phyloP scores from a whole-genome alignment of 2,329 filamentous ascomycete species.

The Cladosporium austrohemisphaericum region DNA sequence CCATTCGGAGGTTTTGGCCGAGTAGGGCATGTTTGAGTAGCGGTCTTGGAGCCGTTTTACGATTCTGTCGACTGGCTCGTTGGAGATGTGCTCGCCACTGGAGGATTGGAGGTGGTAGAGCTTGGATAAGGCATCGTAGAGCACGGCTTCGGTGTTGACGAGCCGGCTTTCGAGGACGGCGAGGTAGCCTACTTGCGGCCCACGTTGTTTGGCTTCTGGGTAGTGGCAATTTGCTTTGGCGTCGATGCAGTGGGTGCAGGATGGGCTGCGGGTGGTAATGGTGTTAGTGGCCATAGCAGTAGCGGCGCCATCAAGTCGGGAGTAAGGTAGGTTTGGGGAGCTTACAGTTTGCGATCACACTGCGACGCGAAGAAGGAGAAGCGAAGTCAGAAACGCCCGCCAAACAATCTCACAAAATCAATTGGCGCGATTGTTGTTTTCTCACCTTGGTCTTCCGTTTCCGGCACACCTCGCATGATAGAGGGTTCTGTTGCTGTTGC shows the following conservation, averaged over 20 bases:
- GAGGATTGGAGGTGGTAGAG: slow-evolving; percentile 2
- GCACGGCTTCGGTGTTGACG: slow-evolving; percentile 12
- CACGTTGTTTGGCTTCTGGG: slow-evolving; percentile 13
- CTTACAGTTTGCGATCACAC: slow-evolving; percentile 16
- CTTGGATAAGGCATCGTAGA: slow-evolving; percentile 9
- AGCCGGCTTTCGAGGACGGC: slow-evolving; percentile 13
- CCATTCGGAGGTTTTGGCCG: slow-evolving; percentile 15
- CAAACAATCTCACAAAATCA: background rate
- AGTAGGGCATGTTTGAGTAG: slow-evolving; percentile 15
- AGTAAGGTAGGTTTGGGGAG: background rate
- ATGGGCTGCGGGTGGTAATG: slow-evolving; percentile 9
- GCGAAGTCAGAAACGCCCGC: background rate
- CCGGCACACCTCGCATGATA: slow-evolving; percentile 23
- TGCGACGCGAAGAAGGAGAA: background rate
- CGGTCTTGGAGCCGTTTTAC: slow-evolving; percentile 9
- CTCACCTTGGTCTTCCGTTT: slow-evolving; percentile 24
- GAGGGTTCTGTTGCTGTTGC: slow-evolving; percentile 13
- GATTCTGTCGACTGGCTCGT: background rate
- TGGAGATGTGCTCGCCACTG: background rate
- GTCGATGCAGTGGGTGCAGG: slow-evolving; percentile 16
- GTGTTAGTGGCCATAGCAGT: background rate
- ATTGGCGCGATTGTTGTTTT: background rate
- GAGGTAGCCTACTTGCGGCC: slow-evolving; percentile 14
- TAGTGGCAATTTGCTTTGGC: slow-evolving; percentile 14
- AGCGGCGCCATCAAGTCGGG: background rate